A percentile compares a stretch with the other conserved stretches of the same genome.
Evolutionary conservation across 371 early-diverging fungal genomes (phyloP).

Genomic region (Mucor piriformis): DNA sequence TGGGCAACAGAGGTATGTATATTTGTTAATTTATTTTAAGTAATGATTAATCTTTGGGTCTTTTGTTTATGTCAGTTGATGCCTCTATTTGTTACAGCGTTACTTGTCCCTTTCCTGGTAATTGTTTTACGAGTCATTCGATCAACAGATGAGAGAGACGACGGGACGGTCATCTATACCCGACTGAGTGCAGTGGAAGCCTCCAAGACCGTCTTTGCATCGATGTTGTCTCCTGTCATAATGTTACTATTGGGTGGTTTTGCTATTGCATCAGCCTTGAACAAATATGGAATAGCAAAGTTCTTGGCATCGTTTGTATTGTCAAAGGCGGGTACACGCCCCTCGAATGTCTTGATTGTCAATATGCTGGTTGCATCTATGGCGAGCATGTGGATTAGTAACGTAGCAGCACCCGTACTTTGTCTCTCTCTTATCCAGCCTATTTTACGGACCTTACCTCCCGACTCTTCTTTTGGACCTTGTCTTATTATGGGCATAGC

Average conservation of each 20-base stretch:
- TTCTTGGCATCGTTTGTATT: constrained; percentile 67
- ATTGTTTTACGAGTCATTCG: constrained; percentile 72
- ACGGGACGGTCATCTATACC: constrained; percentile 58
- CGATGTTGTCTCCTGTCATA: constrained; percentile 94
- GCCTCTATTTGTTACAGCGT: constrained; percentile 80
- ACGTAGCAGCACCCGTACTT: constrained; percentile 85
- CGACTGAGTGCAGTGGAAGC: constrained; percentile 69
- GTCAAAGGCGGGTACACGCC: constrained; percentile 69
- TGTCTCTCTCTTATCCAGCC: constrained; percentile 76
- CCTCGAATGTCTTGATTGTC: constrained; percentile 69
- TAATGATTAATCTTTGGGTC: constrained; percentile 61
- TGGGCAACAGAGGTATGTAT: constrained; percentile 71
- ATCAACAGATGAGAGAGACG: constrained; percentile 59
- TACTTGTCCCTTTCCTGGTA: constrained; percentile 76
- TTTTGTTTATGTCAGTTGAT: constrained; percentile 74
- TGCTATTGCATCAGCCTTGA: constrained; percentile 85
- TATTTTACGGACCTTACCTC: constrained; percentile 72
- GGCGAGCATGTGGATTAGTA: constrained; percentile 80
- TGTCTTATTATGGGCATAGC: constrained; percentile 81
- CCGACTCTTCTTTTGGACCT: constrained; percentile 61
- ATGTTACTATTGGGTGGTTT: constrained; percentile 96
- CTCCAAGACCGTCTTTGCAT: constrained; percentile 82
- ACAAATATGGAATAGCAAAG: constrained; percentile 70
- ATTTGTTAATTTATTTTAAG: not conserved
- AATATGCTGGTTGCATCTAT: constrained; percentile 80